Evolutionary conservation across 306 rosid species (phyloP).

Genomic region (Dalbergia cultrata): DNA sequence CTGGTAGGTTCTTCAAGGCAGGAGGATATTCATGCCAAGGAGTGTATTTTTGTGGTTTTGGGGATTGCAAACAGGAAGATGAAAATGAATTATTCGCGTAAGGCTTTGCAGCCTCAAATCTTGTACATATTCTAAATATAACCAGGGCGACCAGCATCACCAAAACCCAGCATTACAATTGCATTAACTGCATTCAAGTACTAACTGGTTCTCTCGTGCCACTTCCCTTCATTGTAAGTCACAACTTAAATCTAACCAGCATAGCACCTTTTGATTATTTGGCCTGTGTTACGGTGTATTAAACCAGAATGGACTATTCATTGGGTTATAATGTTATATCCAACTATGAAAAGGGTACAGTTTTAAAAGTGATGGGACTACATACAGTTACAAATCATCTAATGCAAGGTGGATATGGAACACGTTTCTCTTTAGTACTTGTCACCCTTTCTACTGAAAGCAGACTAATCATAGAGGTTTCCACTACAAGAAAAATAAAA

Average conservation of each 20-base stretch:
- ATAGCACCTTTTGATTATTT: conserved; percentile 7
- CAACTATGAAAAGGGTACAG: neutral
- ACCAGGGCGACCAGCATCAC: neutral
- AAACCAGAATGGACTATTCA: conserved; percentile 14
- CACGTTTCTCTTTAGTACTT: conserved; percentile 23
- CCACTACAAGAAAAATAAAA: conserved; percentile 2
- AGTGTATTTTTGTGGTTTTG: neutral
- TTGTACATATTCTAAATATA: neutral
- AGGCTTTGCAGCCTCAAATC: conserved; percentile 41
- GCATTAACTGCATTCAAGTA: conserved; percentile 8
- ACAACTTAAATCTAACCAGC: conserved; percentile 11
- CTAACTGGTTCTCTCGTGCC: conserved; percentile 1
- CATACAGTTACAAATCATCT: neutral
- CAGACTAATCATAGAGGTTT: conserved; percentile 23
- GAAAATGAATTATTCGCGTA: conserved; percentile 29
- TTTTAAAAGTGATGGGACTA: conserved; percentile 23
- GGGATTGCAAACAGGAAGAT: conserved; percentile 14
- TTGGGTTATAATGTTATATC: neutral
- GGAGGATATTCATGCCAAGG: conserved; percentile 26
- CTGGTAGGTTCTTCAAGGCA: conserved; percentile 9
- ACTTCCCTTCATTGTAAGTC: neutral
- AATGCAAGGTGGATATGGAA: conserved; percentile 33
- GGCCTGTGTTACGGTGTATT: conserved; percentile 7
- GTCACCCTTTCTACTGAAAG: conserved; percentile 35
- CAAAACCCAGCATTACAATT: neutral